Percentiles rank a stretch among this genome's conserved stretches.
Evolutionary conservation across 805 yeast species (phyloP).

Genomic region (Starmera caribaea): DNA sequence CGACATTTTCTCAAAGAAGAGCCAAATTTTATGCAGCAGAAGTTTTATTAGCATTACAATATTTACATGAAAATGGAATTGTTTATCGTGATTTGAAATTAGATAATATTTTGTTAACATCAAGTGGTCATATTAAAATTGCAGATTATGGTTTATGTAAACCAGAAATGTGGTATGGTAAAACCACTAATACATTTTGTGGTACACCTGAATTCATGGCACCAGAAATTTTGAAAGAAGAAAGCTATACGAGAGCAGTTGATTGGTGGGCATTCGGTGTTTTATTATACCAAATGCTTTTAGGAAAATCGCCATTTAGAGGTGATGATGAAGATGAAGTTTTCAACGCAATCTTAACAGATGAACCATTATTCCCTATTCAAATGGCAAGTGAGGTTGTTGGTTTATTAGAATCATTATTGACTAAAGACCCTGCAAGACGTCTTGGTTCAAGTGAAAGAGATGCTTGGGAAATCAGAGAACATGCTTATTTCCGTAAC

Average conservation of each 20-base stretch:
- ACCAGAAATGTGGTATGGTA: constrained; percentile 80
- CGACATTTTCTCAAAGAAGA: constrained; percentile 76
- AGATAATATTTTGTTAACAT: constrained; percentile 84
- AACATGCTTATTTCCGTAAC: constrained; percentile 86
- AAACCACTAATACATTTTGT: constrained; percentile 89
- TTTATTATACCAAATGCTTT: constrained; percentile 86
- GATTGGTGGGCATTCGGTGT: constrained; percentile 99
- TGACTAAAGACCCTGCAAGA: constrained; percentile 78
- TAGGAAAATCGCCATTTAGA: constrained; percentile 93
- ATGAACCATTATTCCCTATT: constrained; percentile 93
- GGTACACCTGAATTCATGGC: constrained; percentile 99
- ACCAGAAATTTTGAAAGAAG: constrained; percentile 92
- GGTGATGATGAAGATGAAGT: constrained; percentile 98
- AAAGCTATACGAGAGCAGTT: constrained; percentile 85
- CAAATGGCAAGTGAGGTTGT: constrained; percentile 97
- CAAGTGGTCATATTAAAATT: constrained; percentile 89
- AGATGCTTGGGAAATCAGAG: constrained; percentile 93
- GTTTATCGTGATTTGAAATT: constrained; percentile 93
- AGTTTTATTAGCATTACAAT: constrained; percentile 81
- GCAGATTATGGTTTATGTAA: constrained; percentile 98
- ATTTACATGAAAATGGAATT: constrained; percentile 92
- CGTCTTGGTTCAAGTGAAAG: constrained; percentile 82
- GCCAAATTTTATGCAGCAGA: constrained; percentile 98
- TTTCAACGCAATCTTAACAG: constrained; percentile 90
- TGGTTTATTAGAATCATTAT: constrained; percentile 79